Evolutionary conservation across 2,329 filamentous ascomycete genomes (phyloP), one percentile per base, ranked within the genome.

Genomic region (Diplodia mutila): DNA sequence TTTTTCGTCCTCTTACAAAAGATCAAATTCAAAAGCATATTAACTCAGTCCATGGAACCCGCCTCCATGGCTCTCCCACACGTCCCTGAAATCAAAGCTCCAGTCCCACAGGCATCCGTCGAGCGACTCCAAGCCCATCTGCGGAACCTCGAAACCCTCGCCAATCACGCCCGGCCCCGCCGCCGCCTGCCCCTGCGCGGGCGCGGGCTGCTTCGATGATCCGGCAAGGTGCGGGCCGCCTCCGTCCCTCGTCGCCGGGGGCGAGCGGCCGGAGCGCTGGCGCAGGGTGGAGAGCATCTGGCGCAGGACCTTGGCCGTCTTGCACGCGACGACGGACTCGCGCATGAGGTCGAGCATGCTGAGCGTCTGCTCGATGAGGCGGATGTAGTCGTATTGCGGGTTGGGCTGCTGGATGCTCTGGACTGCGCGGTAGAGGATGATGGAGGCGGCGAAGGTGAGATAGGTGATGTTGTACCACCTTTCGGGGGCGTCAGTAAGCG

Each of bases 401-500:
- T 8, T 77, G 65, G 1, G 72, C 72, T 53, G 73, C 71, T n/a
- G 76, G 75, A 48, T 53, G n/a, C 37, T 52, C 27, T 69, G 74
- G 73, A 68, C 73, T 71, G 34, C 75, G 73, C 16, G 75, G 4
- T 78, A 74, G 23, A 79, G 75, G 29, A 81, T 73, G 1, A 79
- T 78, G 3, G 75, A 76, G 27, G 76, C 77, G 39, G 79, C 80
- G 64, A 80, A 80, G 71, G 80, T 77, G 4, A 80, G 74, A 54
- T 81, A 82, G 0, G 79, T 81, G 51, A 77, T 76, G 68, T 82
- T 81, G 65, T 82, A 81, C 76, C 78, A 80, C 78, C 78, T 80
- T 52, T 4, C 1, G 29, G 29, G 11, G 1, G 16, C 2, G 21
- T 29, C 25, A 70, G 51, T 39, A 1, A 54, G 4, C 1, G 21